Base-by-base conservation (phyloP, 805 yeast genomes). In the Teunomyces cretensis region DNA sequence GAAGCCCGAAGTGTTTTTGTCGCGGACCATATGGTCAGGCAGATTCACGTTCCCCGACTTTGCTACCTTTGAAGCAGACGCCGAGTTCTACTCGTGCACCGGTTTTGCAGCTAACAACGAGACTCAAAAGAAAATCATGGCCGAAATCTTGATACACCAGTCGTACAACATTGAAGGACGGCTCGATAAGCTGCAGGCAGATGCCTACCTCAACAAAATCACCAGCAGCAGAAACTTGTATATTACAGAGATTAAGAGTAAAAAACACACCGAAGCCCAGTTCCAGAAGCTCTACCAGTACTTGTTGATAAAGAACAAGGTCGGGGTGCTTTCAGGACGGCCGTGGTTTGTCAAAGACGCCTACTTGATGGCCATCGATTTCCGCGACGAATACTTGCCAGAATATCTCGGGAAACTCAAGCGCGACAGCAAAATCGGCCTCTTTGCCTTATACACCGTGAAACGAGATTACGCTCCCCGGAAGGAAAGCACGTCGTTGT, bases 101-200 rank as follows among this genome's bases (percentile, higher is more conserved):
- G 50, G n/a, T 7, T 15, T 9, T 6, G 24, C 54, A 22, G 45
- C 49, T 5, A 55, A 56, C 30, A 39, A 47, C 43, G 45, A 56
- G 39, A 42, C 55, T 56, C 49, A 57, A 62, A 57, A 43, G 59
- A 57, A 56, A 35, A 51, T 57, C 39, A 51, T 62, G 47, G 58
- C 57, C 40, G 67, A 66, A 33, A 56, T 76, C 4, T 61, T 65
- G 45, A 44, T 49, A 28, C 45, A 51, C 14, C 41, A 56, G 33
- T 52, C 62, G 30, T 61, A 82, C 51, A 66, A 67, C 26, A 64
- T 87, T 37, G 83, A 80, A 48, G 96, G 96, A 2, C 71, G 89
- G 44, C 68, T 88, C 37, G 82, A 79, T 54, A 56, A 68, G 3
- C 44, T 50, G 5, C 70, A 65, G 41, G 95, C 89, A 1, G 80